A percentile compares a stretch with the other conserved stretches of the same genome.
Evolutionary conservation across 768 basidiomycete genomes (phyloP).

Genomic region (Paxillus involutus): DNA sequence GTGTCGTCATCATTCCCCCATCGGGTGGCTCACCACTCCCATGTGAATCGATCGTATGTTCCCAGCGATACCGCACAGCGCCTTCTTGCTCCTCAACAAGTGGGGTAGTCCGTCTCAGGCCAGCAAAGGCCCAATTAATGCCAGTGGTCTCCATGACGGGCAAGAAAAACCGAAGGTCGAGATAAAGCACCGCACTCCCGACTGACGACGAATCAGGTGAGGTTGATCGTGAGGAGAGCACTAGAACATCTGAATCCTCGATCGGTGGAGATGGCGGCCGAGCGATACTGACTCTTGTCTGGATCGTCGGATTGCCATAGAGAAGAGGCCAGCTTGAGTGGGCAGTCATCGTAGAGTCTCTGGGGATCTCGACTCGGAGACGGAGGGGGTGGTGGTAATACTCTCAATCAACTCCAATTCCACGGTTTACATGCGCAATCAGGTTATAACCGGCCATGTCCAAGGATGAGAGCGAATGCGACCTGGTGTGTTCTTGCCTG

Average conservation of each 20-base stretch:
- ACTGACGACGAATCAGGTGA: not conserved
- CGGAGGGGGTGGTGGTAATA: not conserved
- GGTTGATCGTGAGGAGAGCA: conserved; percentile 19
- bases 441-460: conserved; percentile 5
- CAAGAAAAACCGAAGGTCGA: conserved; percentile 18
- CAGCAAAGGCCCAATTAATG: conserved; percentile 3
- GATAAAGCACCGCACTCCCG: conserved; percentile 9
- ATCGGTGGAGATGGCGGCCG: conserved; percentile 8
- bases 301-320: conserved; percentile 8
- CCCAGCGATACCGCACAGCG: conserved; percentile 9
- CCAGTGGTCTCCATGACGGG: not conserved
- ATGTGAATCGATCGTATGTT: conserved; percentile 15
- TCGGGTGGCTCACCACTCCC: conserved; percentile 9
- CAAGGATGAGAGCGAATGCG: not conserved
- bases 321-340: conserved; percentile 2
- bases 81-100: not conserved
- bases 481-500: too few relatives aligned
- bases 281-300: conserved; percentile 11
- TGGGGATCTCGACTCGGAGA: not conserved
- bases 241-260: conserved; percentile 19
- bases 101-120: conserved; percentile 8
- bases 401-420: not conserved
- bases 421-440: not conserved
- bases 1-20: conserved; percentile 10
- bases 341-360: not conserved